Evolutionary conservation across 2,329 filamentous ascomycete species (phyloP).

Genomic region (Alternaria sp.): DNA sequence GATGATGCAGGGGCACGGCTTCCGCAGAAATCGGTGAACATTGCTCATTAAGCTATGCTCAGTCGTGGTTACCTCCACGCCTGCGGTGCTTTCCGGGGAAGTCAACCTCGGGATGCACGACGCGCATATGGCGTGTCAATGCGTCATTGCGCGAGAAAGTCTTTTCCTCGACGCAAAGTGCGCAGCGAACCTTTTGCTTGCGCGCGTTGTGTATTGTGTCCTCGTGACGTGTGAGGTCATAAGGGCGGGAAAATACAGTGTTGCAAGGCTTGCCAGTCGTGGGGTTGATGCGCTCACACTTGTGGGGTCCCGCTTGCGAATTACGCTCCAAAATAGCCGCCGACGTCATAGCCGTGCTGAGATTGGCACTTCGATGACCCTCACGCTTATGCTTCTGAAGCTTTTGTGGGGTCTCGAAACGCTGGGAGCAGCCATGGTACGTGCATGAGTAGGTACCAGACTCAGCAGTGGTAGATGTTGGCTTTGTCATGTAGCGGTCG

Average conservation of each 20-base stretch:
- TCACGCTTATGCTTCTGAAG: slow-evolving; percentile 97
- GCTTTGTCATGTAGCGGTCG: slow-evolving; percentile 58
- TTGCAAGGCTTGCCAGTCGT: slow-evolving; percentile 95
- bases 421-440: slow-evolving; percentile 86
- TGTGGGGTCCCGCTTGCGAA: slow-evolving; percentile 91
- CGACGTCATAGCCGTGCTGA: slow-evolving; percentile 58
- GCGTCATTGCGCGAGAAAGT: slow-evolving; percentile 96
- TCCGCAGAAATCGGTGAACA: slow-evolving; percentile 26
- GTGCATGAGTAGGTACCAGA: slow-evolving; percentile 95
- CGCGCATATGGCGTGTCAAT: slow-evolving; percentile 89
- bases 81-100: slow-evolving; percentile 72
- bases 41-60: slow-evolving; percentile 23
- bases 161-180: slow-evolving; percentile 94
- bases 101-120: slow-evolving; percentile 89
- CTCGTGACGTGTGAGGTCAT: slow-evolving; percentile 95
- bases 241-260: slow-evolving; percentile 91
- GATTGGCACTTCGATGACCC: slow-evolving; percentile 71
- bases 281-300: slow-evolving; percentile 91
- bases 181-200: slow-evolving; percentile 93
- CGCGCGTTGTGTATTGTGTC: slow-evolving; percentile 96
- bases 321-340: slow-evolving; percentile 70
- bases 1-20: slow-evolving; percentile 10
- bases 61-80: slow-evolving; percentile 51
- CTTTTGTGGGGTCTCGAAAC: slow-evolving; percentile 86
- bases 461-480: slow-evolving; percentile 73